Base-by-base conservation (phyloP, 257 asterid genomes). In the Ehretia macrophylla region DNA sequence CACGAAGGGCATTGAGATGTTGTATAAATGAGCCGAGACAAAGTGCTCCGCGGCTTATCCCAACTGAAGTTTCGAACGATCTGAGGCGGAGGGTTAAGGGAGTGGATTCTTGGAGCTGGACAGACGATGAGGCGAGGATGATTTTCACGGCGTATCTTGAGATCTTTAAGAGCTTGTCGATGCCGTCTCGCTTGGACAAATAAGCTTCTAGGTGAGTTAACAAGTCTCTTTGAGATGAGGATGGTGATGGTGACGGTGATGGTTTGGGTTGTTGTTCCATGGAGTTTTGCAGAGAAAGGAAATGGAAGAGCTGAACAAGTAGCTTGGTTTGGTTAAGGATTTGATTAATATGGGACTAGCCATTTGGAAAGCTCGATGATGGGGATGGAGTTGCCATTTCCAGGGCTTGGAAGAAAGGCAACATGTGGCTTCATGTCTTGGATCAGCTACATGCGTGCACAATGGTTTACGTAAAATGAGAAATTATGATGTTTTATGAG, bases 21-120 rank as follows among this genome's bases (percentile, higher is more conserved):
- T 90, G 98, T 17, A 90, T 40, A 74, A 90, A 90, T 51, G 87
- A 87, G 19, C 98, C 96, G 1, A 90, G 62, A 3, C 95, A 94
- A 70, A 90, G 85, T 55, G 96, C 98, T 68, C 85, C 85, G 22
- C 98, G 96, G 74, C 87, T 83, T 51, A 85, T 49, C 6, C 95
- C 98, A 60, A 86, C 81, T 74, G 85, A 84, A 0, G 97, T 88
- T 48, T 88, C 95, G 81, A 92, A 92, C 55, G 97, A 79, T 52
- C 75, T 70, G 53, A 91, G 85, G 74, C 90, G 95, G 47, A 57
- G 38, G 50, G 70, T 8, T 35, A 80, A 60, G 32, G 84, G 72
- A 0, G 51, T 48, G 60, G n/a, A n/a, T n/a, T n/a, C 35, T 3
- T 61, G 23, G 0, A 57, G 66, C 1, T 69, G 63, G 56, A 77